Evolutionary conservation across 805 yeast genomes (phyloP).

Genomic region (Metschnikowia drakensbergensis): DNA sequence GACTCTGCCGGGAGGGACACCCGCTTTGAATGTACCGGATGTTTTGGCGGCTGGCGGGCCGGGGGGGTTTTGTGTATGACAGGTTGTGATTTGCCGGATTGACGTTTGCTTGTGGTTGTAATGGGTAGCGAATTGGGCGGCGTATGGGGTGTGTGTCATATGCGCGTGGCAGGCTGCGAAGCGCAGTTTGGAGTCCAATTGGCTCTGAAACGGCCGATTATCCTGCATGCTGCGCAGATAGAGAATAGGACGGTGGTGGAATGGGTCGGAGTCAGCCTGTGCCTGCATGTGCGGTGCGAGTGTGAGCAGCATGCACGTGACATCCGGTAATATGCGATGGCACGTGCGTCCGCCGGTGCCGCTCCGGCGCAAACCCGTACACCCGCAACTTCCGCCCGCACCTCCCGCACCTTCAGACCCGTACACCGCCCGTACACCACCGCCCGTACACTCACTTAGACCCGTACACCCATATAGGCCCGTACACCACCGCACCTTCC

Average conservation of each 20-base stretch:
- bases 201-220: not conserved
- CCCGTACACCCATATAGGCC: too few species aligned
- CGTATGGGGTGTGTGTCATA: not conserved
- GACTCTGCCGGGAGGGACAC: not conserved
- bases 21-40: not conserved
- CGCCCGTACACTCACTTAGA: too few species aligned
- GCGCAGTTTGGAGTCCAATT: not conserved
- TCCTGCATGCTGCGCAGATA: too few species aligned
- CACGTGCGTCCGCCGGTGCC: constrained; percentile 2
- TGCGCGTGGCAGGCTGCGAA: not conserved
- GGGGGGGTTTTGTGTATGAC: too few species aligned
- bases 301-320: constrained; percentile 3
- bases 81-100: too few species aligned
- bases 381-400: too few species aligned
- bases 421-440: not conserved
- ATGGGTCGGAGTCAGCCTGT: not conserved
- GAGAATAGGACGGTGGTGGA: not conserved
- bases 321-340: not conserved
- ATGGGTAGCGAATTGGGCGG: too few species aligned
- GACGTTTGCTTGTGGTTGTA: too few species aligned
- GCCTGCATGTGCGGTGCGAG: not conserved
- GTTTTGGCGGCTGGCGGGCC: not conserved
- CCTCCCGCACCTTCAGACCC: too few species aligned
- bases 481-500: too few species aligned
- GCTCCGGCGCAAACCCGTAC: not conserved